Evolutionary conservation across 2,329 filamentous ascomycete species (phyloP), one percentile per base, ranked within the genome.

Genomic region (Epichloe scottii): DNA sequence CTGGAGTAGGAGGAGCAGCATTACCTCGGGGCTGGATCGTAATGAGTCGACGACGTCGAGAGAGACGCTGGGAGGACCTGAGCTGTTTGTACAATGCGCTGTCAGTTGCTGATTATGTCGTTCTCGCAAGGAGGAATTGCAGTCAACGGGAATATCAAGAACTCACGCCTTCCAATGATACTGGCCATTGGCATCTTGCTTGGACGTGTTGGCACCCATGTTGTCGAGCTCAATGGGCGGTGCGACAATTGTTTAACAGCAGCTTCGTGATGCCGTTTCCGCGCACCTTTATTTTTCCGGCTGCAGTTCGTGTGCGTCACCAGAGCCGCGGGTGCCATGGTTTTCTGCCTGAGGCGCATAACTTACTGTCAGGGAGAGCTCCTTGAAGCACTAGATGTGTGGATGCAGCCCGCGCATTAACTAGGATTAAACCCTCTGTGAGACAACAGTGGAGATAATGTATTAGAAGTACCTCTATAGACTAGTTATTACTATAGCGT

Each of bases 11-110:
- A 42, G 19, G 3, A 21, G 19, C 19, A 12, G 41, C 8, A 30
- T 45, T 78, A 95, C 90, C 81, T 96, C 89, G 60, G 85, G 78
- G 73, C 82, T 95, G 55, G 81, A 79, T 68, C 95, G 88, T 55
- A 97, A 76, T 54, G 84, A 82, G 62, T 95, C 84, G 62, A 94
- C 77, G 62, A 96, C 76, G 64, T 87, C 83, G 63, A 87, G 82
- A 58, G 89, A 95, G 68, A 95, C 67, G 60, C 75, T 72, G 57
- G 73, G 69, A 35, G 76, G 72, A 46, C 71, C 69, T 58, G 64
- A 65, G 60, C 63, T 71, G 61, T 62, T 60, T 62, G 38, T n/a
- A 14, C 47, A 30, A 41, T 26, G 43, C 23, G 26, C 6, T 6
- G 37, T 35, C 23, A 35, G 45, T 46, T 38, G 48, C 17, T 34